Evolutionary conservation across 306 rosid genomes (phyloP).

Genomic region (Trifolium dubium): DNA sequence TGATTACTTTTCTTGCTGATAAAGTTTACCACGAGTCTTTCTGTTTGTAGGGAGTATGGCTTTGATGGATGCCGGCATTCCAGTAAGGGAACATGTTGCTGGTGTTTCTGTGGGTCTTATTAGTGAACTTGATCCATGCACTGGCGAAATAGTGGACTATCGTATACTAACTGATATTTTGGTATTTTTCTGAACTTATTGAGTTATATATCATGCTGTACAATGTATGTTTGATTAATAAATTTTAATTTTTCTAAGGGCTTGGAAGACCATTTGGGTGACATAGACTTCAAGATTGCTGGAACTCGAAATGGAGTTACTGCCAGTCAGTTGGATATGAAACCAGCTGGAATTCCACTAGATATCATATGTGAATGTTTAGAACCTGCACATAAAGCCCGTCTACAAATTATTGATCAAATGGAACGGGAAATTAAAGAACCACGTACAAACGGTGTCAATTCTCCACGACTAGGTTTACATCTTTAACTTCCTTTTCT

Average conservation of each 20-base stretch:
- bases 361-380: constrained; percentile 87
- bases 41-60: constrained; percentile 81
- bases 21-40: constrained; percentile 27
- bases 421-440: constrained; percentile 81
- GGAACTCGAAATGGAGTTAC: constrained; percentile 89
- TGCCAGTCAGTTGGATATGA: constrained; percentile 91
- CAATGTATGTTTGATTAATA: constrained; percentile 30
- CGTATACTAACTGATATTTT: constrained; percentile 95
- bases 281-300: constrained; percentile 96
- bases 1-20: constrained; percentile 13
- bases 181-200: constrained; percentile 53
- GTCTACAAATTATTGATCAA: constrained; percentile 82
- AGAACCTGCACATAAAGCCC: constrained; percentile 91
- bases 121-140: constrained; percentile 78
- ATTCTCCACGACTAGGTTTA: constrained; percentile 80
- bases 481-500: constrained; percentile 16
- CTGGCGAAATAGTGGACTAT: constrained; percentile 73
- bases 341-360: constrained; percentile 96
- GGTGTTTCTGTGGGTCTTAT: constrained; percentile 97
- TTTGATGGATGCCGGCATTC: constrained; percentile 96
- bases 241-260: constrained; percentile 59
- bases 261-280: constrained; percentile 98
- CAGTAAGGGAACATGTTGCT: constrained; percentile 87
- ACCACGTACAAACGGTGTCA: constrained; percentile 61
- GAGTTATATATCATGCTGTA: constrained; percentile 22